These are phyloP conservation scores for Leccinum angustisporum DNA, from an alignment of 1,284 basidiomycete species.

Conservation along the genomic window DNA sequence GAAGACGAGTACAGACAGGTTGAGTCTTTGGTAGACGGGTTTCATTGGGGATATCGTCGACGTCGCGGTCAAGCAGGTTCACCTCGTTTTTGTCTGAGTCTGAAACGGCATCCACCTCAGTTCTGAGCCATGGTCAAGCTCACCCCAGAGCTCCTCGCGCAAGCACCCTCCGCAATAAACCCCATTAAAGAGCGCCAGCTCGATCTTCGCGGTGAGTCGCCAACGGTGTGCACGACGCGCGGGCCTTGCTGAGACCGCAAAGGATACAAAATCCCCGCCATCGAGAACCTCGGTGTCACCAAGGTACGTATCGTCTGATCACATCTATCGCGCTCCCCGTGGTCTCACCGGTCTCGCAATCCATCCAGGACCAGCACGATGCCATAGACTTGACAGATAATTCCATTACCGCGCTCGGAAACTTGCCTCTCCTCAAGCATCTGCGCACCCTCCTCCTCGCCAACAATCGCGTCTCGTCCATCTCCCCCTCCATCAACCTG, in stretches of 20 bases:
- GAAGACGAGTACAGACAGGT: conserved; percentile 46
- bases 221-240: conserved; percentile 27
- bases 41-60: conserved; percentile 48
- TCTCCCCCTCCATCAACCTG: conserved; percentile 78
- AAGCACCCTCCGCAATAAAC: conserved; percentile 79
- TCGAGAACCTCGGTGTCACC: conserved; percentile 99
- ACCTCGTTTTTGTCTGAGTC: conserved; percentile 48
- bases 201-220: conserved; percentile 81
- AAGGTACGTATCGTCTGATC: conserved; percentile 53
- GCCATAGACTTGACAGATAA: conserved; percentile 97
- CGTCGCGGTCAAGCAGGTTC: conserved; percentile 12
- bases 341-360: conserved; percentile 14
- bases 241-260: conserved; percentile 20
- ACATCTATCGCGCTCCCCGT: conserved; percentile 5
- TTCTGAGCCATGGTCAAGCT: conserved; percentile 73
- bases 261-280: conserved; percentile 97
- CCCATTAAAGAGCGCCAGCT: conserved; percentile 93
- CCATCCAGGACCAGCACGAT: conserved; percentile 81
- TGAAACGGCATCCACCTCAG: conserved; percentile 38
- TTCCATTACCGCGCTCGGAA: conserved; percentile 84
- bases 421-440: conserved; percentile 81
- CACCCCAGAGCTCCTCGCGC: conserved; percentile 85
- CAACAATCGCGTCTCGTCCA: conserved; percentile 84
- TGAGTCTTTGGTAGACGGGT: conserved; percentile 67
- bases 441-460: conserved; percentile 79